Percentiles rank a stretch among this genome's conserved stretches.
These are phyloP conservation scores for Cutaneotrichosporon cavernicola DNA, from an alignment of 1,284 basidiomycete genomes.

Conservation along the genomic window DNA sequence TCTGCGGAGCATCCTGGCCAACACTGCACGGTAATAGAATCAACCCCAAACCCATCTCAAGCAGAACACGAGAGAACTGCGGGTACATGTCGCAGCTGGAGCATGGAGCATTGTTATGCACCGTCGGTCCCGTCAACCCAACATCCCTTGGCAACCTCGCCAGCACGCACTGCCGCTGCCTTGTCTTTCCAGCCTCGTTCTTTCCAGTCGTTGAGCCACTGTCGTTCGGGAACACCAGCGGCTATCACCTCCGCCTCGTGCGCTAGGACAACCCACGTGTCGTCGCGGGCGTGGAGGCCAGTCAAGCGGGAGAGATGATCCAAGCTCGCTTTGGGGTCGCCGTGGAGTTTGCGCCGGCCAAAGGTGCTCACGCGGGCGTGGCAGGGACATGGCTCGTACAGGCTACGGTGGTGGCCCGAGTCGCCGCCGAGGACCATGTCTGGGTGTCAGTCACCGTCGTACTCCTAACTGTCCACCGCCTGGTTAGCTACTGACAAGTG, in stretches of 20 bases:
- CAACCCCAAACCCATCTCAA: too few species aligned
- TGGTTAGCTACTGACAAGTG: background rate
- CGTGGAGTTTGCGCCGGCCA: slow-evolving; percentile 10
- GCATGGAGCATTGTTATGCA: background rate
- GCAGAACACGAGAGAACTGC: background rate
- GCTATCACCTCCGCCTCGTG: slow-evolving; percentile 12
- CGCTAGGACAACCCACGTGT: slow-evolving; percentile 14
- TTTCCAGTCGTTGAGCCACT: slow-evolving; percentile 15
- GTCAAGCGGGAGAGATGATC: slow-evolving; percentile 8
- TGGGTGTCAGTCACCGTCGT: background rate
- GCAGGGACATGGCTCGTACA: slow-evolving; percentile 18
- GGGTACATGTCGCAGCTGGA: background rate
- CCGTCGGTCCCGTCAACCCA: background rate
- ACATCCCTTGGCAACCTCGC: background rate
- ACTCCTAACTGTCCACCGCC: background rate
- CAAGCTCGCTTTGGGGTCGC: background rate
- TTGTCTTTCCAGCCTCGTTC: slow-evolving; percentile 16
- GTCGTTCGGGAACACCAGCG: slow-evolving; percentile 7
- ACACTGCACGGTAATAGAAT: too few species aligned
- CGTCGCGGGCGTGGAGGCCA: slow-evolving; percentile 11
- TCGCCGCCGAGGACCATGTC: slow-evolving; percentile 18
- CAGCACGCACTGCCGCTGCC: background rate
- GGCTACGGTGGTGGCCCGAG: slow-evolving; percentile 11
- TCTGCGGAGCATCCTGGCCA: too few species aligned
- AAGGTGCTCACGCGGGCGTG: slow-evolving; percentile 4